Conservation (phyloP, 1,284 basidiomycete genomes). For the Malassezia japonica region DNA sequence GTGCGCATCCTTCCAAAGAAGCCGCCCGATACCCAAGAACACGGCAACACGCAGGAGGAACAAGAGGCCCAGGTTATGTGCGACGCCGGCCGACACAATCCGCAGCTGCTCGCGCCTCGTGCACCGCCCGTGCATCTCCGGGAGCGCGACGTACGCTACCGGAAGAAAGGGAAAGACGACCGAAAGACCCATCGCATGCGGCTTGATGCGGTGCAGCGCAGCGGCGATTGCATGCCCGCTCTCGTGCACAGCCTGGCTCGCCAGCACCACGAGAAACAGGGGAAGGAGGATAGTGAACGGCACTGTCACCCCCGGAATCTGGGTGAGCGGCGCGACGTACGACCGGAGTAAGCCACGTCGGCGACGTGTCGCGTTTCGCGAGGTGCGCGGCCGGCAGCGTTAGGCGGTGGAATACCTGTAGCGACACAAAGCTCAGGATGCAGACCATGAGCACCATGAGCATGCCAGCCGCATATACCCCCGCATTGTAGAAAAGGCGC, state of each 20-base stretch:
- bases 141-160: constrained; percentile 16
- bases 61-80: constrained; percentile 15
- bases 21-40: not conserved
- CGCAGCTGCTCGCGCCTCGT: not conserved
- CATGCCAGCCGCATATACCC: too few species aligned
- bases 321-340: not conserved
- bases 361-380: not conserved
- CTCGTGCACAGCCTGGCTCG: constrained; percentile 14
- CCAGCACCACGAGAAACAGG: not conserved
- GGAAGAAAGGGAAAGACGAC: constrained; percentile 17
- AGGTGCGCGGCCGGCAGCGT: too few species aligned
- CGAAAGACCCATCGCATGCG: constrained; percentile 9
- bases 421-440: not conserved
- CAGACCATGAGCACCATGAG: too few species aligned
- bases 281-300: not conserved
- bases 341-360: constrained; percentile 7
- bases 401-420: too few species aligned
- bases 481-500: too few species aligned
- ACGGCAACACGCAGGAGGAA: not conserved
- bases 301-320: constrained; percentile 15
- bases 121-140: not conserved
- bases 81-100: constrained; percentile 17
- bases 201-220: constrained; percentile 8
- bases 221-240: constrained; percentile 18
- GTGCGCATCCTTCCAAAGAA: constrained; percentile 7